Base-by-base conservation (phyloP, 2,329 filamentous ascomycete species). In the Penicillium digitatum region DNA sequence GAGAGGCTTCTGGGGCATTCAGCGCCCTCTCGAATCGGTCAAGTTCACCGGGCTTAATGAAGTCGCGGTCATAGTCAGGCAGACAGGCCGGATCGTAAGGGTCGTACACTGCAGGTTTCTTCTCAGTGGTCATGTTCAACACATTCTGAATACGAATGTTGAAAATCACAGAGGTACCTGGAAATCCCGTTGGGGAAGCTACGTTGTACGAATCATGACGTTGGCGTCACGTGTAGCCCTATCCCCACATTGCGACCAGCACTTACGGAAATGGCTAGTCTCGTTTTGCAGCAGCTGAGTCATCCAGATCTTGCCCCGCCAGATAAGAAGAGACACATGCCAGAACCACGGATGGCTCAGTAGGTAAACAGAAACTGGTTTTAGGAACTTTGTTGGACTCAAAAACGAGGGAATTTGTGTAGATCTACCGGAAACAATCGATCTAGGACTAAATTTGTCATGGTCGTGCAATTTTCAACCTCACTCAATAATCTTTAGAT, bases 41-140 rank as follows among this genome's bases (percentile, higher is more conserved):
- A 31, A 96, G 78, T 68, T 95, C 87, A 56, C 84, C 84, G 38
- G 86, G 79, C 42, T 82, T 75, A 63, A 95, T 79, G 70, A 96
- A 96, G 54, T 94, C 85, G 66, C 82, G 81, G 70, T 92, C 82
- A 72, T 81, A 84, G 72, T 96, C 91, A n/a, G 91, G 92, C 20
- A 96, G 81, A 35, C 76, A 78, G 16, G 80, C 80, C 57, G 82
- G 78, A 72, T 94, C 87, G 75, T 87, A 91, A 43, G 82, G 83
- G 61, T 86, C 79, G 26, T 54, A 52, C 35, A 52, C 55, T 48
- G 59, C 32, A 53, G 62, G 61, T 57, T 69, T 67, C 37, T 71
- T 64, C 38, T 54, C 54, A 43, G 59, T 48, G 58, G 63, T 64
- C 69, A 73, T 73, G 27, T 54, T 64, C 52, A 60, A 61, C 53